phyloP scores from a whole-genome alignment of 2,329 filamentous ascomycete species.

The Stagonosporopsis chrysanthemi region DNA sequence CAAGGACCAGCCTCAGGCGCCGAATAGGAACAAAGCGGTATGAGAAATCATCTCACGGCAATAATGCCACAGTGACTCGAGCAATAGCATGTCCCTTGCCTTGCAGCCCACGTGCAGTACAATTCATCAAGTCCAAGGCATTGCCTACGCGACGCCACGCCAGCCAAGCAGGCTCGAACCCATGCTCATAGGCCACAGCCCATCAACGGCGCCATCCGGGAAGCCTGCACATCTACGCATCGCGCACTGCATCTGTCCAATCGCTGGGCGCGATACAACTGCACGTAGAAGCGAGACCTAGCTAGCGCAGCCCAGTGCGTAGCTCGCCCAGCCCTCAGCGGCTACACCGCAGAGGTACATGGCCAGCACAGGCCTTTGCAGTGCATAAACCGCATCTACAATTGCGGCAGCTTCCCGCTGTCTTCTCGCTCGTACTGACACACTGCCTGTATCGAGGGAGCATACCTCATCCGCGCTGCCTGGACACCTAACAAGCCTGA shows the following conservation, averaged over 20 bases:
- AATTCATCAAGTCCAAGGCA: conserved; percentile 16
- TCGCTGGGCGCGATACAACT: conserved; percentile 10
- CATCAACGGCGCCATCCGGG: conserved; percentile 25
- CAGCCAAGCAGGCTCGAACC: conserved; percentile 23
- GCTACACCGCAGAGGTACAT: conserved; percentile 27
- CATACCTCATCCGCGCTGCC: conserved; percentile 30
- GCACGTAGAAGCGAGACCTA: conserved; percentile 5
- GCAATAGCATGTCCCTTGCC: conserved; percentile 16
- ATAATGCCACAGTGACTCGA: conserved; percentile 8
- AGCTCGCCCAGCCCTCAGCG: conserved; percentile 29
- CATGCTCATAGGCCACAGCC: conserved; percentile 27
- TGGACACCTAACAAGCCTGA: conserved; percentile 45
- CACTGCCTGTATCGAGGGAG: conserved; percentile 44
- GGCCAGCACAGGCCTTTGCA: conserved; percentile 24
- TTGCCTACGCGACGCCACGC: conserved; percentile 21
- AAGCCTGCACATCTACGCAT: conserved; percentile 34
- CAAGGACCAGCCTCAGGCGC: conserved; percentile 7
- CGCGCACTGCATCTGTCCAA: conserved; percentile 31
- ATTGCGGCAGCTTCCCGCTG: conserved; percentile 41
- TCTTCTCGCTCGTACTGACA: conserved; percentile 42
- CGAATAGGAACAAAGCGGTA: conserved; percentile 19
- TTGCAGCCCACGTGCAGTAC: conserved; percentile 30
- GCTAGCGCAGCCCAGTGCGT: conserved; percentile 4
- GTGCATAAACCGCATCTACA: conserved; percentile 47
- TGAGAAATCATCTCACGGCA: conserved; percentile 11